These are phyloP conservation scores for Tuber umbilicatum DNA, from an alignment of 495 filamentous ascomycete species.

Conservation along the genomic window DNA sequence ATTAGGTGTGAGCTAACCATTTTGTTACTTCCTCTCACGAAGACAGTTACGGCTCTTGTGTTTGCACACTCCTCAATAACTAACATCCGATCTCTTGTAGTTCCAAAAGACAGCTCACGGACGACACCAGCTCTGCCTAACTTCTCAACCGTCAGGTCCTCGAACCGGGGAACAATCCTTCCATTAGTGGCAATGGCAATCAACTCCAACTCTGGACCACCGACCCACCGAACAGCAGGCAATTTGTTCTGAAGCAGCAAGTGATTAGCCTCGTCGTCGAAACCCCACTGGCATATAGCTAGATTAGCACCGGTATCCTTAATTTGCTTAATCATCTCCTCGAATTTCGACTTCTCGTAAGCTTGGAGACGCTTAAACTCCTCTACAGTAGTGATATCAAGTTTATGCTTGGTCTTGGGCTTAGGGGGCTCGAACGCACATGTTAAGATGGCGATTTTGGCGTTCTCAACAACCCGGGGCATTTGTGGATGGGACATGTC, in stretches of 20 bases:
- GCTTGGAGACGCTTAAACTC: conserved; percentile 95
- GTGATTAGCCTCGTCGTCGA: conserved; percentile 98
- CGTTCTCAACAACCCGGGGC: conserved; percentile 86
- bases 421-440: conserved; percentile 99
- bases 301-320: conserved; percentile 96
- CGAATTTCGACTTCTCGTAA: conserved; percentile 92
- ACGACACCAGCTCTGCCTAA: conserved; percentile 85
- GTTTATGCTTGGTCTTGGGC: conserved; percentile 99
- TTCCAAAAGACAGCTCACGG: conserved; percentile 91
- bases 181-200: conserved; percentile 98
- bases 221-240: conserved; percentile 95
- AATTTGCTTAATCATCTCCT: conserved; percentile 97
- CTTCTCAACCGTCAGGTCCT: conserved; percentile 84
- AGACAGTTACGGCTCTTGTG: conserved; percentile 89
- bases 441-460: conserved; percentile 94
- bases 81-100: conserved; percentile 97
- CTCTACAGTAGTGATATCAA: conserved; percentile 94
- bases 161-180: conserved; percentile 93
- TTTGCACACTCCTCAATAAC: conserved; percentile 99
- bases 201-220: conserved; percentile 94
- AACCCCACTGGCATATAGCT: conserved; percentile 98
- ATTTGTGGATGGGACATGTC: conserved; percentile 99
- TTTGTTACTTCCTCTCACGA: conserved; percentile 97
- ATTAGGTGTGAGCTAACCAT: conserved; percentile 58
- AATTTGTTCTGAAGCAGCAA: conserved; percentile 90